phyloP scores from a whole-genome alignment of 306 rosid species.

The Pterocarpus macrocarpus region DNA sequence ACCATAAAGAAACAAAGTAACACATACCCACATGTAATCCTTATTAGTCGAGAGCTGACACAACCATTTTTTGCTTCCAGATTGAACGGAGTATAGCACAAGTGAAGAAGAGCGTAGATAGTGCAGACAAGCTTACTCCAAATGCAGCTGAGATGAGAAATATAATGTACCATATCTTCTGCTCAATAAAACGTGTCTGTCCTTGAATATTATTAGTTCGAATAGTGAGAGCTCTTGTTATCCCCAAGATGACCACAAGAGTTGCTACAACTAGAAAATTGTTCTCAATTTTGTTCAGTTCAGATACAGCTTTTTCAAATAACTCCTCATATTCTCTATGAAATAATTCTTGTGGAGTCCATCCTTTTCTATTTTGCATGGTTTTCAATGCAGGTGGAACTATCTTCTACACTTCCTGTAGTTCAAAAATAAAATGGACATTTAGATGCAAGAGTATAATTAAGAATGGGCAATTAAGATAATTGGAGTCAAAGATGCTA shows the following conservation, averaged over 20 bases:
- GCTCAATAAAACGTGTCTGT: background rate
- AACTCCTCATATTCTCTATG: background rate
- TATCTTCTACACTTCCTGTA: conserved; percentile 7
- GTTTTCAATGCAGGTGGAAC: background rate
- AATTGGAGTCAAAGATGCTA: background rate
- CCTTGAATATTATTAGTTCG: background rate
- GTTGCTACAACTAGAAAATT: conserved; percentile 21
- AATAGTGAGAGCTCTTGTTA: background rate
- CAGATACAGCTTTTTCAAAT: background rate
- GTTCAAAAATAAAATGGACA: background rate
- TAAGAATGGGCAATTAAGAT: background rate
- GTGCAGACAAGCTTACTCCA: background rate
- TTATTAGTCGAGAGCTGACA: background rate
- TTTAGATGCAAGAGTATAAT: background rate
- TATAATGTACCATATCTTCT: background rate
- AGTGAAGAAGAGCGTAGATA: background rate
- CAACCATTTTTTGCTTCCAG: background rate
- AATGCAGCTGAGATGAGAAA: background rate
- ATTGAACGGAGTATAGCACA: background rate
- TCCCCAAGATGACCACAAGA: background rate
- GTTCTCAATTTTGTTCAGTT: background rate
- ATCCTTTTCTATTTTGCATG: background rate
- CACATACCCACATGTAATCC: background rate
- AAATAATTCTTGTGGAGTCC: conserved; percentile 6
- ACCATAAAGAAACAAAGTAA: background rate